Conservation (phyloP, 768 basidiomycete genomes). For the Boletus reticulatus region DNA sequence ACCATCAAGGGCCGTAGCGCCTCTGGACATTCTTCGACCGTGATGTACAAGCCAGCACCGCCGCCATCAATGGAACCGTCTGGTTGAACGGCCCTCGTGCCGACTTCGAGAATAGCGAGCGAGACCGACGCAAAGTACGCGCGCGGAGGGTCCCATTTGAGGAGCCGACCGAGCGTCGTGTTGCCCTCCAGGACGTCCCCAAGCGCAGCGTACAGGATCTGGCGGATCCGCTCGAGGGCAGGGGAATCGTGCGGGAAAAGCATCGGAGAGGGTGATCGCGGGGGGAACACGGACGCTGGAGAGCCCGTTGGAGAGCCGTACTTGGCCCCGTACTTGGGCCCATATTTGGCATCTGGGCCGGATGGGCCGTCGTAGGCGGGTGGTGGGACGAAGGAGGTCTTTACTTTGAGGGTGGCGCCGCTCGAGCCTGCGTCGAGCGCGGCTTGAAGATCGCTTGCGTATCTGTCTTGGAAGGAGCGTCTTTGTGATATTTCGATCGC, state of each 20-base stretch:
- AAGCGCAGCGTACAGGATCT: constrained; percentile 82
- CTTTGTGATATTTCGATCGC: constrained; percentile 87
- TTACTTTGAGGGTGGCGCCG: constrained; percentile 35
- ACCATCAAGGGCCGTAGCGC: constrained; percentile 67
- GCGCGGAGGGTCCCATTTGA: constrained; percentile 61
- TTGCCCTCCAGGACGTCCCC: constrained; percentile 63
- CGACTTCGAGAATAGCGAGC: constrained; percentile 68
- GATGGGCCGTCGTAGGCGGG: constrained; percentile 53
- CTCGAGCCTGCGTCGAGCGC: constrained; percentile 64
- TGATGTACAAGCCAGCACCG: constrained; percentile 53
- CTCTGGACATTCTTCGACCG: constrained; percentile 58
- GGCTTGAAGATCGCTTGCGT: constrained; percentile 71
- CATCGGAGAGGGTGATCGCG: constrained; percentile 49
- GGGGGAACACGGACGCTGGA: constrained; percentile 31
- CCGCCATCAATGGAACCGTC: constrained; percentile 50
- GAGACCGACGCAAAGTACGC: constrained; percentile 81
- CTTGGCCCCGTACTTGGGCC: constrained; percentile 4
- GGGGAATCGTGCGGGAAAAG: constrained; percentile 38
- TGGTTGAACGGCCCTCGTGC: constrained; percentile 44
- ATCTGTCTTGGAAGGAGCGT: constrained; percentile 80
- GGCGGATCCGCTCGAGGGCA: constrained; percentile 76
- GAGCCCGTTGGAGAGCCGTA: constrained; percentile 7
- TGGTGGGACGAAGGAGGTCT: constrained; percentile 69
- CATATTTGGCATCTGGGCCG: constrained; percentile 15
- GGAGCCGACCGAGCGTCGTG: constrained; percentile 51